Conservation (phyloP, 176 grass and related monocot genomes). For the Triticum aestivum region DNA sequence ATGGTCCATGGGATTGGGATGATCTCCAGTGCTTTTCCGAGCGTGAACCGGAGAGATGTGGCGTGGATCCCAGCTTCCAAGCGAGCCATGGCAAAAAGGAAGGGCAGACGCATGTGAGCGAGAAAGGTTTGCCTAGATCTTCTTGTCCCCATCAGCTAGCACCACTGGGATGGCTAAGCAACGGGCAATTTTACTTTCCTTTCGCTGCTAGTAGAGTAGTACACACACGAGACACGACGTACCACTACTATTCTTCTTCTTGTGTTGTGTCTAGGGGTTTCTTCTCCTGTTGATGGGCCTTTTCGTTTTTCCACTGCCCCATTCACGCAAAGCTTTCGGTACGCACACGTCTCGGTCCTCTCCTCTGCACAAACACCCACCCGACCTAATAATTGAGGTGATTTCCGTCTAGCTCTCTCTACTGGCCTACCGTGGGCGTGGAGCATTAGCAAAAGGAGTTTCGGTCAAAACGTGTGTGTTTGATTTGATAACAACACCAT, state of each 20-base stretch:
- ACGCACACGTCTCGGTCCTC: constrained; percentile 35
- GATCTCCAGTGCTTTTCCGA: constrained; percentile 27
- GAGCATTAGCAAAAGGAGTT: constrained; percentile 12
- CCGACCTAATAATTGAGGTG: constrained; percentile 40
- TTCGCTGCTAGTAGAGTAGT: too few relatives aligned
- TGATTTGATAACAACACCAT: not conserved
- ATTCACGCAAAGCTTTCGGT: constrained; percentile 44
- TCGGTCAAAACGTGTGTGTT: not conserved
- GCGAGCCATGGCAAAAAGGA: constrained; percentile 20
- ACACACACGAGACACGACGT: not conserved
- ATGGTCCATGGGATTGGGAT: constrained; percentile 20
- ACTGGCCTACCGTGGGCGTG: not conserved
- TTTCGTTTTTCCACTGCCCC: not conserved
- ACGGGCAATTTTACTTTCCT: too few relatives aligned
- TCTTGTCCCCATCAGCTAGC: constrained; percentile 4
- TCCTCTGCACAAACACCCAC: constrained; percentile 14
- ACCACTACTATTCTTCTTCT: not conserved
- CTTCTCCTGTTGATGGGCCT: not conserved
- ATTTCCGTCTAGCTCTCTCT: not conserved
- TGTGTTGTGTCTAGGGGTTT: not conserved
- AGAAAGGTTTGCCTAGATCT: constrained; percentile 20
- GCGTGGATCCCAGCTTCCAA: constrained; percentile 5
- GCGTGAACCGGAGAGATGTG: constrained; percentile 2
- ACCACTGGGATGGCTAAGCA: not conserved
- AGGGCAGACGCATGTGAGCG: constrained; percentile 27